These are phyloP conservation scores for Cryptococcus amylolentus DNA, from an alignment of 1,284 basidiomycete species.

Conservation along the genomic window DNA sequence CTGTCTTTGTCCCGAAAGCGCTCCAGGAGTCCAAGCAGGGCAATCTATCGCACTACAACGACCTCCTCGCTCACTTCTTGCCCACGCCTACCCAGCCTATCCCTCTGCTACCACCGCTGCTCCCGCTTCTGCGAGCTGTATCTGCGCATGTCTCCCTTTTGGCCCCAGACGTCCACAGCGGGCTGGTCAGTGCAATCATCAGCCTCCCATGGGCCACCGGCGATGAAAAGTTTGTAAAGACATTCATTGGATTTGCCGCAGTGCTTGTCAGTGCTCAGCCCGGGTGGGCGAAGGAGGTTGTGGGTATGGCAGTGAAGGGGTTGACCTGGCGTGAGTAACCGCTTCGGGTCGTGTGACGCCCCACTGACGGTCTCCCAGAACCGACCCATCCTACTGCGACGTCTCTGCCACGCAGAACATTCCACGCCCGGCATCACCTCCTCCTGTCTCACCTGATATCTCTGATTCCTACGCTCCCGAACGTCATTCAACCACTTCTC, in stretches of 20 bases:
- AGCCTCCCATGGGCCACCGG: constrained; percentile 89
- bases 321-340: constrained; percentile 76
- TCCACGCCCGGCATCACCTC: constrained; percentile 83
- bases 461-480: constrained; percentile 84
- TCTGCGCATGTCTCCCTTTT: constrained; percentile 62
- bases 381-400: constrained; percentile 10
- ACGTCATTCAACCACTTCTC: constrained; percentile 79
- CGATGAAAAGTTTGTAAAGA: constrained; percentile 69
- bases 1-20: constrained; percentile 47
- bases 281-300: constrained; percentile 82
- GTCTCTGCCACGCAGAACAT: constrained; percentile 65
- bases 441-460: constrained; percentile 79
- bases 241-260: constrained; percentile 81
- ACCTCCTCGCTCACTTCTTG: constrained; percentile 55
- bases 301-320: constrained; percentile 75
- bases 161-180: constrained; percentile 58
- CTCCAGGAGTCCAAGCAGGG: constrained; percentile 45
- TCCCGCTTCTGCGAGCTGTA: constrained; percentile 58
- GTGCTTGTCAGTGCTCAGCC: constrained; percentile 90
- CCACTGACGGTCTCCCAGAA: constrained; percentile 19
- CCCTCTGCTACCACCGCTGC: constrained; percentile 48
- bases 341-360: not conserved
- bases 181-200: constrained; percentile 82
- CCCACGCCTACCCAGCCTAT: constrained; percentile 35
- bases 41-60: constrained; percentile 52